Percentiles rank a stretch among this genome's conserved stretches.
Conservation (phyloP, 306 rosid genomes). For the Cicer cuneatum region DNA sequence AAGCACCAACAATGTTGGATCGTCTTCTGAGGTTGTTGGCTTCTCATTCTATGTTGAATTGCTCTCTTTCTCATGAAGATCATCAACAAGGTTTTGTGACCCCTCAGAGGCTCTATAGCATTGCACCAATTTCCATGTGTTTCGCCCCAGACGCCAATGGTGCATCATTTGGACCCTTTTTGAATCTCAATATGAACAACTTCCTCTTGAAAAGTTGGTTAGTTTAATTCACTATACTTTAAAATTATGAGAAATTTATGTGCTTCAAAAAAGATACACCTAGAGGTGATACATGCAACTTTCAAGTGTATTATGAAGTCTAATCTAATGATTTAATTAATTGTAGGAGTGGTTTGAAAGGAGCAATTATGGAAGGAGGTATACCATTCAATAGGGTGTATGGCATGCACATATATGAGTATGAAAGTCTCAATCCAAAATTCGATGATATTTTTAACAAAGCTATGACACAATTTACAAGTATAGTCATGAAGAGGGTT, state of each 20-base stretch:
- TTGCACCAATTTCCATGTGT: constrained; percentile 44
- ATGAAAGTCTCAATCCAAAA: constrained; percentile 41
- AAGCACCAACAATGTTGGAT: constrained; percentile 59
- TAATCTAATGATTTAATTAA: no score
- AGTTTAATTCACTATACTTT: background rate
- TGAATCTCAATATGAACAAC: constrained; percentile 45
- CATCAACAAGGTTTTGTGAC: background rate
- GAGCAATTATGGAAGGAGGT: constrained; percentile 60
- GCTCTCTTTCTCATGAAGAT: constrained; percentile 30
- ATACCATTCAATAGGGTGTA: constrained; percentile 54
- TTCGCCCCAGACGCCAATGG: constrained; percentile 52
- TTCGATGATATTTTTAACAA: constrained; percentile 59
- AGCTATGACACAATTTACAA: constrained; percentile 49
- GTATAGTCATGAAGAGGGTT: constrained; percentile 42
- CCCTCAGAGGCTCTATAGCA: constrained; percentile 46
- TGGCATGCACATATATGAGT: constrained; percentile 55
- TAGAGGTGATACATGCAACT: no score
- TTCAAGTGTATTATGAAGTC: no score
- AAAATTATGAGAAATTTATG: no score
- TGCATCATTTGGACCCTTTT: constrained; percentile 42
- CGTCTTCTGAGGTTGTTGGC: constrained; percentile 59
- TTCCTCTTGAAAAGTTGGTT: constrained; percentile 56
- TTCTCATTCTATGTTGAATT: constrained; percentile 52
- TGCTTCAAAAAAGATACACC: no score
- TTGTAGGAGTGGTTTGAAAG: constrained; percentile 55